phyloP scores from a whole-genome alignment of 495 filamentous ascomycete genomes.

The Penicillium bovifimosum region DNA sequence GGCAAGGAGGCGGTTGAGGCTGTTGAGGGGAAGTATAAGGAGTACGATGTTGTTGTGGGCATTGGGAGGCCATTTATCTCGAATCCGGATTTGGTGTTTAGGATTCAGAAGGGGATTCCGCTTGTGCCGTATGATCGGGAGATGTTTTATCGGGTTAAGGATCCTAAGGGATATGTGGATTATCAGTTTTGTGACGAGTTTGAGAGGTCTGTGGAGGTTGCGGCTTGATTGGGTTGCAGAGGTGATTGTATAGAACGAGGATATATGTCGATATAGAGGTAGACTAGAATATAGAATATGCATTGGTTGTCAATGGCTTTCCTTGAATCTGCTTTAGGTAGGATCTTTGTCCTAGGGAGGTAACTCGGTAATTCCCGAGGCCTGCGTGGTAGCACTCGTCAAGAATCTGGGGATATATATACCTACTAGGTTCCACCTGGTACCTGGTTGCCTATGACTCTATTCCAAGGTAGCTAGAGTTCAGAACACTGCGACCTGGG shows the following conservation, averaged over 20 bases:
- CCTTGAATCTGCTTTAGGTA: no score
- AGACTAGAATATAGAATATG: not conserved
- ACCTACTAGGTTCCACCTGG: no score
- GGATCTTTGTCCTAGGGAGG: no score
- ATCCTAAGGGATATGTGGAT: slow-evolving; percentile 56
- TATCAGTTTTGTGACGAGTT: slow-evolving; percentile 44
- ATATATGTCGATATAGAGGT: not conserved
- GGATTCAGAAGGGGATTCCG: slow-evolving; percentile 50
- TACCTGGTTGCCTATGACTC: no score
- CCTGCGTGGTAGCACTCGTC: no score
- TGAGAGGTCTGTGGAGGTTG: slow-evolving; percentile 23
- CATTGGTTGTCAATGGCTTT: no score
- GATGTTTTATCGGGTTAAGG: slow-evolving; percentile 52
- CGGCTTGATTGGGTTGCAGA: slow-evolving; percentile 18
- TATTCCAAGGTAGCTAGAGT: no score
- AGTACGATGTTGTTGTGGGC: slow-evolving; percentile 47
- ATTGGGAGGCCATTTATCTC: slow-evolving; percentile 64
- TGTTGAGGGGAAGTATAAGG: slow-evolving; percentile 50
- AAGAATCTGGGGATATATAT: no score
- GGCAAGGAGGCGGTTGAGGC: slow-evolving; percentile 42
- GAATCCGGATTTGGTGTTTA: slow-evolving; percentile 66
- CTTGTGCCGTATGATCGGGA: slow-evolving; percentile 52
- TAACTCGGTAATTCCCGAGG: no score
- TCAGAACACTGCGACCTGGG: no score
- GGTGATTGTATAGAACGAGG: slow-evolving; percentile 2